Conservation (phyloP, 1,139 yeast species). For the Geotrichum phurueaensis region DNA sequence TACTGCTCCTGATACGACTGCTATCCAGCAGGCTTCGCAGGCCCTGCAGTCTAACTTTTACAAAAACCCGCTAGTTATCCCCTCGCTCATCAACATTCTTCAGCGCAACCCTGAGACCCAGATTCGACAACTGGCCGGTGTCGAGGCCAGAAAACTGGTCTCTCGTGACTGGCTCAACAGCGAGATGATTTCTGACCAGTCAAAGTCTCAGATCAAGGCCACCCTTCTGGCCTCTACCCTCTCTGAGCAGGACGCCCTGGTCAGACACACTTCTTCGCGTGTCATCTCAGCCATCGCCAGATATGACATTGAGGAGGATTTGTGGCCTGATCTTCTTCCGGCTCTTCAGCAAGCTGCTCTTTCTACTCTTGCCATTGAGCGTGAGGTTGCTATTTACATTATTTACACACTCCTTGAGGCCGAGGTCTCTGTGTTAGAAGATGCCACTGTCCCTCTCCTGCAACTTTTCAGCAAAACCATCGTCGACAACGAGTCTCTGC, state of each 20-base stretch:
- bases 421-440: slow-evolving; percentile 56
- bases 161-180: slow-evolving; percentile 59
- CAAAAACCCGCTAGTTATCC: slow-evolving; percentile 63
- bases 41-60: slow-evolving; percentile 71
- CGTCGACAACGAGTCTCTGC: slow-evolving; percentile 56
- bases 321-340: slow-evolving; percentile 78
- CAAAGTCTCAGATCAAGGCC: slow-evolving; percentile 57
- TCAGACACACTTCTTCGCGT: slow-evolving; percentile 86
- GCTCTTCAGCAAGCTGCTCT: slow-evolving; percentile 60
- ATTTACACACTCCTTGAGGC: slow-evolving; percentile 69
- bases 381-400: slow-evolving; percentile 81
- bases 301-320: slow-evolving; percentile 55
- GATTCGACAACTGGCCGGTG: slow-evolving; percentile 80
- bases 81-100: slow-evolving; percentile 75
- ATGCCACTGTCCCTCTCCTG: slow-evolving; percentile 62
- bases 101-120: slow-evolving; percentile 59
- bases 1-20: slow-evolving; percentile 67
- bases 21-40: slow-evolving; percentile 76
- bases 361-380: slow-evolving; percentile 53
- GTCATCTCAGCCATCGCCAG: slow-evolving; percentile 83
- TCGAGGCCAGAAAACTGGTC: slow-evolving; percentile 85
- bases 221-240: slow-evolving; percentile 67
- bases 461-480: slow-evolving; percentile 62
- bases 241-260: slow-evolving; percentile 55
- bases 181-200: slow-evolving; percentile 32